These are phyloP conservation scores for Quercus parvula DNA, from an alignment of 306 rosid species.

Conservation along the genomic window DNA sequence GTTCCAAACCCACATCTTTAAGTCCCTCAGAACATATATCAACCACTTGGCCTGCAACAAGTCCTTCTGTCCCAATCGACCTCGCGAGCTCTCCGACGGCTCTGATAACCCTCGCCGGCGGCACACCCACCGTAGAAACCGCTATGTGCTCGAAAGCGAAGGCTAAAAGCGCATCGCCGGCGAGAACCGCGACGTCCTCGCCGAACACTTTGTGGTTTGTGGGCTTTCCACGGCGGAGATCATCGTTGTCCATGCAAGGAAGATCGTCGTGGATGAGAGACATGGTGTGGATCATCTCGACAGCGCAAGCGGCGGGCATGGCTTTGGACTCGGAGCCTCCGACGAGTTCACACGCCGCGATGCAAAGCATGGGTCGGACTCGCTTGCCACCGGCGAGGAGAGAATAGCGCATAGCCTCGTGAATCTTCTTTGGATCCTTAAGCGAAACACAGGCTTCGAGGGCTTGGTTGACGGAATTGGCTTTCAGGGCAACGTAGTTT, in stretches of 20 bases:
- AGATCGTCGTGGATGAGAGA: conserved; percentile 79
- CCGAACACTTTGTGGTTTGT: conserved; percentile 73
- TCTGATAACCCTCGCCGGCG: conserved; percentile 35
- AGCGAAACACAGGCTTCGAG: conserved; percentile 49
- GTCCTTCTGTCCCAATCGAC: conserved; percentile 60
- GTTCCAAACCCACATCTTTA: conserved; percentile 43
- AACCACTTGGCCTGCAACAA: conserved; percentile 72
- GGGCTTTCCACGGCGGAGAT: conserved; percentile 75
- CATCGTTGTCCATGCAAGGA: conserved; percentile 84
- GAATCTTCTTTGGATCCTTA: conserved; percentile 52
- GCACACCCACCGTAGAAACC: conserved; percentile 30
- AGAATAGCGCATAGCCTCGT: conserved; percentile 75
- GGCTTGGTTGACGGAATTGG: conserved; percentile 48
- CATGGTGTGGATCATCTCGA: conserved; percentile 89
- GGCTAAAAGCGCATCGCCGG: conserved; percentile 70
- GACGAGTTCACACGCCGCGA: conserved; percentile 71
- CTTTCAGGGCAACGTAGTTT: conserved; percentile 49
- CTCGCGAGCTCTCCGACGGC: conserved; percentile 54
- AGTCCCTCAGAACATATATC: conserved; percentile 54
- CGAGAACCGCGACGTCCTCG: conserved; percentile 67
- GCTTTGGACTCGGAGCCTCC: conserved; percentile 47
- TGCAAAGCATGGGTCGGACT: conserved; percentile 64
- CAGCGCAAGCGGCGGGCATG: conserved; percentile 68
- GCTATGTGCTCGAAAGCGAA: conserved; percentile 68
- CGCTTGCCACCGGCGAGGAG: conserved; percentile 81